A percentile compares a stretch with the other conserved stretches of the same genome.
These are phyloP conservation scores for Euphrasia confusa DNA, from an alignment of 257 asterid genomes.

Conservation along the genomic window DNA sequence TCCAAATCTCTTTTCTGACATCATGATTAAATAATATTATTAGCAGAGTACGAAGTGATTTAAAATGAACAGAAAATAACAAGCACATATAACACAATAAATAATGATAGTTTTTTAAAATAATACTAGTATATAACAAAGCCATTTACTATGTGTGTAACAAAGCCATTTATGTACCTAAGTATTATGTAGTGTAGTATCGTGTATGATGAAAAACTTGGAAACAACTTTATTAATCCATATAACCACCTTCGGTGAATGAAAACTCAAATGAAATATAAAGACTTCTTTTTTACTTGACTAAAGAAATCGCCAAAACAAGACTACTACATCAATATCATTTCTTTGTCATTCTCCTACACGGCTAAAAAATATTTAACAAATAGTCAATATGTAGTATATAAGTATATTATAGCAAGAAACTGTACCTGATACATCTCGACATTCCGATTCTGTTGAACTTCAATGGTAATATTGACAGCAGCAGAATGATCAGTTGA, in stretches of 20 bases:
- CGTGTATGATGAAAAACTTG: slow-evolving; percentile 14
- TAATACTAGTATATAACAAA: slow-evolving; percentile 3
- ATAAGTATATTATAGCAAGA: slow-evolving; percentile 34
- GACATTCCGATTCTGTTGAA: slow-evolving; percentile 44
- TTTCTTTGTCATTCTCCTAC: slow-evolving; percentile 35
- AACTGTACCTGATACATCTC: slow-evolving; percentile 42
- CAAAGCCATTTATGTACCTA: too few species aligned
- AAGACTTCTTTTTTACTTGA: not conserved
- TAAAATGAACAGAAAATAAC: slow-evolving; percentile 16
- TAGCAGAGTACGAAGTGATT: slow-evolving; percentile 16
- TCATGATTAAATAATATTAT: slow-evolving; percentile 24
- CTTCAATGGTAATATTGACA: slow-evolving; percentile 33
- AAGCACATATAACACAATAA: slow-evolving; percentile 22
- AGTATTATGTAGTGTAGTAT: too few species aligned
- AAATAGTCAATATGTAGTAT: slow-evolving; percentile 32
- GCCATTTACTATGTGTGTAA: slow-evolving; percentile 7
- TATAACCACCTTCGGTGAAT: slow-evolving; percentile 6
- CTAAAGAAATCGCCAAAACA: not conserved
- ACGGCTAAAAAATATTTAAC: slow-evolving; percentile 33
- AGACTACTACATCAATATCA: slow-evolving; percentile 19
- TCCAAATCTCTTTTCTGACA: slow-evolving; percentile 44
- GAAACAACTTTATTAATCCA: slow-evolving; percentile 12
- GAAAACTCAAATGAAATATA: slow-evolving; percentile 13
- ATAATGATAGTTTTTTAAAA: not conserved
- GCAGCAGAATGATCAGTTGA: slow-evolving; percentile 32